These are phyloP conservation scores for Hypoxylon rubiginosum DNA, from an alignment of 2,329 filamentous ascomycete species.

Conservation along the genomic window DNA sequence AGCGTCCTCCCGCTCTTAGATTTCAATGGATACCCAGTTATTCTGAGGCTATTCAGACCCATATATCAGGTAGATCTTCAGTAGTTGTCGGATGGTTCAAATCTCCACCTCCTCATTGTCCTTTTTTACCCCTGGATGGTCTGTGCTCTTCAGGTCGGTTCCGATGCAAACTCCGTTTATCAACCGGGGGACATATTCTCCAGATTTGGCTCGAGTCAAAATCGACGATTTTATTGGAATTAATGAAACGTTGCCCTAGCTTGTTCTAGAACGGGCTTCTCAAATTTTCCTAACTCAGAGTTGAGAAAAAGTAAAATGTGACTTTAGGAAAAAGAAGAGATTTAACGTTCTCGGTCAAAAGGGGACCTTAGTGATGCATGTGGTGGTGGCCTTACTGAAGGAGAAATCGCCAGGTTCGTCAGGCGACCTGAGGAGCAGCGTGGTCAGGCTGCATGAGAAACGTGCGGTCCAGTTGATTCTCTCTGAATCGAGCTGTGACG, in stretches of 20 bases:
- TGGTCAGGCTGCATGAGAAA: slow-evolving; percentile 1
- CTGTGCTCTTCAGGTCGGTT: neutral
- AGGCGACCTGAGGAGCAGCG: neutral
- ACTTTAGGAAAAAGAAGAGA: neutral
- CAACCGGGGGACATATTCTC: neutral
- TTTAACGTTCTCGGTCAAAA: neutral
- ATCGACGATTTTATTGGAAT: slow-evolving; percentile 1
- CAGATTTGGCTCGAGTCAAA: neutral
- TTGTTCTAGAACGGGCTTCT: neutral
- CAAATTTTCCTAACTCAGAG: neutral
- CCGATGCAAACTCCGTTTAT: neutral
- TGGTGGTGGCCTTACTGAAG: neutral
- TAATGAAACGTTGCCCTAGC: neutral
- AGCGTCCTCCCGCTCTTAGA: neutral
- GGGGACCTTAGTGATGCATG: neutral
- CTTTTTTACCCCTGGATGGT: neutral
- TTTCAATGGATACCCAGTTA: slow-evolving; percentile 1
- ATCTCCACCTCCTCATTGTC: neutral
- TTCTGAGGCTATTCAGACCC: slow-evolving; percentile 3
- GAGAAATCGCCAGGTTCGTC: neutral
- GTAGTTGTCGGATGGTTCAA: neutral
- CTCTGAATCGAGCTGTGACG: slow-evolving; percentile 1
- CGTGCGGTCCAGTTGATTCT: slow-evolving; percentile 1
- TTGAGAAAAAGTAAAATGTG: neutral
- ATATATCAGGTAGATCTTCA: slow-evolving; percentile 2